Conservation (phyloP, 331 rosid species). For the Erythrophleum ivorense region DNA sequence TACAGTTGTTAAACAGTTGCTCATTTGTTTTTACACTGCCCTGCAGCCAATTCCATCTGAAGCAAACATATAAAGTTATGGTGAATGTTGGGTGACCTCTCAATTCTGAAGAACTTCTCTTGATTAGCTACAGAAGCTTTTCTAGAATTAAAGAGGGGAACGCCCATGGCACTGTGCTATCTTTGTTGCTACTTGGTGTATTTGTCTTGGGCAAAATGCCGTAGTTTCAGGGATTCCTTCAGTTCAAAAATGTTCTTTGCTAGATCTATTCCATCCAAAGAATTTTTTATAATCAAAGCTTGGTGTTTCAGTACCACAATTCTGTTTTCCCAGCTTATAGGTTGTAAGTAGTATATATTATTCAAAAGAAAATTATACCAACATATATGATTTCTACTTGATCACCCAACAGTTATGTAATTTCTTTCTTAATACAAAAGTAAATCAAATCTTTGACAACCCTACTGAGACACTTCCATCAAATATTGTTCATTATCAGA, state of each 20-base stretch:
- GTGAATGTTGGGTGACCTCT: not conserved
- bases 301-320: not conserved
- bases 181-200: not conserved
- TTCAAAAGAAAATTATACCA: not conserved
- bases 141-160: not conserved
- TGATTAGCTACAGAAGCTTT: not conserved
- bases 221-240: not conserved
- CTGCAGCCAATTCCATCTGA: not conserved
- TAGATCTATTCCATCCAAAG: constrained; percentile 1
- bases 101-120: not conserved
- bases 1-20: not conserved
- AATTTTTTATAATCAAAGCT: not conserved
- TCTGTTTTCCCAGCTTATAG: not conserved
- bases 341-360: not conserved
- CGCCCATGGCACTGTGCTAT: not conserved
- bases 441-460: constrained; percentile 9
- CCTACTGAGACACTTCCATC: not conserved
- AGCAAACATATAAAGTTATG: not conserved
- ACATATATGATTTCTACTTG: not conserved
- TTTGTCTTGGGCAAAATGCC: not conserved
- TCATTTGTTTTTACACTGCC: not conserved
- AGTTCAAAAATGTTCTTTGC: not conserved
- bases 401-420: not conserved
- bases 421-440: not conserved
- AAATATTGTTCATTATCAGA: not conserved